phyloP scores from a whole-genome alignment of 441 rosid genomes.

The Capsella rubella region DNA sequence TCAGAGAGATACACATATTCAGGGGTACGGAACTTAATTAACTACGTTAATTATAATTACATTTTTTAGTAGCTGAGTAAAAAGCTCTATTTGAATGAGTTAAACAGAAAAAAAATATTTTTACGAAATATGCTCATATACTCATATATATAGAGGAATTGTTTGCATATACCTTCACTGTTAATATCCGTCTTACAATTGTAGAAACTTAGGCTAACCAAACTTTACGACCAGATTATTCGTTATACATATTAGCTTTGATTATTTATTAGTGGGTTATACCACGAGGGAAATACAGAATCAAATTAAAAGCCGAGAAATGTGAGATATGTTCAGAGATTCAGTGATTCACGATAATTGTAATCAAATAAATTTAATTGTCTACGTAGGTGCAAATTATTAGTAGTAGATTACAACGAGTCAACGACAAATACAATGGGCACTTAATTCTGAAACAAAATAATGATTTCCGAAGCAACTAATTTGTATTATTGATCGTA shows the following conservation, averaged over 20 bases:
- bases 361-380: neutral
- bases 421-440: slow-evolving; percentile 9
- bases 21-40: slow-evolving; percentile 5
- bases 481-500: no score
- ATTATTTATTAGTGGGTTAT: neutral
- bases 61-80: neutral
- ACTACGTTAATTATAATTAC: neutral
- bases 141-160: neutral
- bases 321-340: slow-evolving; percentile 38
- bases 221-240: neutral
- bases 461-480: neutral
- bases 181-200: neutral
- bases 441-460: neutral
- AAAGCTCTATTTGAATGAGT: slow-evolving; percentile 6
- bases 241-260: slow-evolving; percentile 13
- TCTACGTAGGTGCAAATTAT: neutral
- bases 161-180: neutral
- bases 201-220: slow-evolving; percentile 17
- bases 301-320: slow-evolving; percentile 35
- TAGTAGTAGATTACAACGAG: slow-evolving; percentile 17
- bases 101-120: neutral
- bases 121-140: neutral
- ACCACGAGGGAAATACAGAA: neutral
- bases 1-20: neutral
- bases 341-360: slow-evolving; percentile 24